Conservation (phyloP, 192 early-diverging fungal genomes). For the Geranomyces variabilis region DNA sequence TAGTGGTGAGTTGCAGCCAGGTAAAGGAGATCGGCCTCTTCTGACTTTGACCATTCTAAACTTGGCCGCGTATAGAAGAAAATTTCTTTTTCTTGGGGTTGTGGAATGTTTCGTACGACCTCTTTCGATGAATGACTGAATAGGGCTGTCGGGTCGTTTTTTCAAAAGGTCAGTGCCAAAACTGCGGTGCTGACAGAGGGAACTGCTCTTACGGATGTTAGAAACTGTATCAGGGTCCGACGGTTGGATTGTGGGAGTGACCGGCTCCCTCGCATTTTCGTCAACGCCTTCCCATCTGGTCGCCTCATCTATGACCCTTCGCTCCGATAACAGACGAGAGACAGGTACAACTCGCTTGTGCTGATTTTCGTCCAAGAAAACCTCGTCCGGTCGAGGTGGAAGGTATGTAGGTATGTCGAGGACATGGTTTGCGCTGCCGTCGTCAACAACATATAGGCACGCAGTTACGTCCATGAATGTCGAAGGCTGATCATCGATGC, state of each 20-base stretch:
- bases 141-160: not conserved
- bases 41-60: conserved; percentile 47
- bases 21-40: conserved; percentile 53
- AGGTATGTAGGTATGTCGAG: conserved; percentile 40
- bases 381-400: conserved; percentile 57
- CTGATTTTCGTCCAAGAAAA: conserved; percentile 59
- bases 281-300: conserved; percentile 1
- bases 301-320: conserved; percentile 13
- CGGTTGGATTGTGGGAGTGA: not conserved
- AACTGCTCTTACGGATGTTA: no score
- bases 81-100: not conserved
- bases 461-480: conserved; percentile 34
- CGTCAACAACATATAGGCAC: conserved; percentile 26
- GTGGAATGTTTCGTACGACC: not conserved
- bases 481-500: not conserved
- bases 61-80: conserved; percentile 10
- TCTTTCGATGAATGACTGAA: not conserved
- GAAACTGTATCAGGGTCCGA: conserved; percentile 12
- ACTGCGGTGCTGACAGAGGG: no score
- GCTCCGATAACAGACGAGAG: conserved; percentile 39
- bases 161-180: no score
- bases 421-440: conserved; percentile 30
- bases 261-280: not conserved
- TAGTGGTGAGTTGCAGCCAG: conserved; percentile 59
- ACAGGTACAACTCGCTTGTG: conserved; percentile 58